Conservation (phyloP, 202 grass and related monocot genomes). For the Carex sylvatica region DNA sequence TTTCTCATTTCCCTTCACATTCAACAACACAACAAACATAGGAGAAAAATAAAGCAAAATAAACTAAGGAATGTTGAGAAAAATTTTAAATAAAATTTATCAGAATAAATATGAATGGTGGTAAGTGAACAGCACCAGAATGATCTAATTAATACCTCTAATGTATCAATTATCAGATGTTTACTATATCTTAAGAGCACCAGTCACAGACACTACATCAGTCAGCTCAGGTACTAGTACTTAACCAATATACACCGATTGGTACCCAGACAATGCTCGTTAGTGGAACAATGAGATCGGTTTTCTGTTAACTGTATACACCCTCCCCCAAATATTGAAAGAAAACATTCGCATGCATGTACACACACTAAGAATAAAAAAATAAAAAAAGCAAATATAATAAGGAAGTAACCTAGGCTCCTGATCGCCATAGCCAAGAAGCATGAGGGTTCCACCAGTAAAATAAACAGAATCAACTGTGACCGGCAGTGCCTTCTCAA, state of each 20-base stretch:
- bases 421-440: slow-evolving; percentile 85
- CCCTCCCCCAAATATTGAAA: background rate
- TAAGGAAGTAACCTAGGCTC: slow-evolving; percentile 67
- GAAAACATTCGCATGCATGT: background rate
- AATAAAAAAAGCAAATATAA: slow-evolving; percentile 7
- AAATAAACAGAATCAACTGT: slow-evolving; percentile 91
- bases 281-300: background rate
- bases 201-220: background rate
- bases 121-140: background rate
- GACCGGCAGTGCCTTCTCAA: slow-evolving; percentile 55
- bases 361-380: background rate
- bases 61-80: background rate
- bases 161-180: background rate
- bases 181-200: background rate
- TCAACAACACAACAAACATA: background rate
- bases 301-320: background rate
- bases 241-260: background rate
- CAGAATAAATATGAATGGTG: background rate
- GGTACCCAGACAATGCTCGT: background rate
- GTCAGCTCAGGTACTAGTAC: background rate
- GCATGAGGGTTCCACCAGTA: slow-evolving; percentile 76
- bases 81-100: background rate
- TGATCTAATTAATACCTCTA: background rate
- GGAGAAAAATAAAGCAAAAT: background rate
- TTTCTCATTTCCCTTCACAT: slow-evolving; percentile 84